These are phyloP conservation scores for Coemansia sp. DNA, from an alignment of 192 early-diverging fungal species.

Conservation along the genomic window DNA sequence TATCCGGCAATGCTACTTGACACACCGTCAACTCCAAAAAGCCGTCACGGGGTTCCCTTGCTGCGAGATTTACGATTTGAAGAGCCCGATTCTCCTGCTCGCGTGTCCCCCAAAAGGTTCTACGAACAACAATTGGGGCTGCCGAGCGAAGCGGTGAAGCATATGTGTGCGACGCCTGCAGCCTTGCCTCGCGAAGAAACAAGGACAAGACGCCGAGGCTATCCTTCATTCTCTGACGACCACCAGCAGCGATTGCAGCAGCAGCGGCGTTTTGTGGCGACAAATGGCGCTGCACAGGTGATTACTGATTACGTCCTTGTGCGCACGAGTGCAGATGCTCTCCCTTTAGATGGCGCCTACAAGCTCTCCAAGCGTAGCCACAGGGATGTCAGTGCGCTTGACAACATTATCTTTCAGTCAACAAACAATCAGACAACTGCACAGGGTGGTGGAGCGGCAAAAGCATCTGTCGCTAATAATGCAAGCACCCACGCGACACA, in stretches of 20 bases:
- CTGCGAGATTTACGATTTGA: constrained; percentile 25
- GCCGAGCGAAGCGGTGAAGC: background rate
- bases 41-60: constrained; percentile 36
- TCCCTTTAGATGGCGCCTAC: background rate
- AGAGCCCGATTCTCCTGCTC: background rate
- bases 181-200: background rate
- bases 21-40: constrained; percentile 15
- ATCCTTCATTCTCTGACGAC: background rate
- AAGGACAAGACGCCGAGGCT: constrained; percentile 6
- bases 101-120: constrained; percentile 6
- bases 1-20: constrained; percentile 5
- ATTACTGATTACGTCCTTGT: constrained; percentile 49
- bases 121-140: constrained; percentile 7
- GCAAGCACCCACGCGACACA: constrained; percentile 1
- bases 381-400: background rate
- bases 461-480: constrained; percentile 1
- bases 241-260: constrained; percentile 1
- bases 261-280: constrained; percentile 32
- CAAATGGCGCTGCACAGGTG: constrained; percentile 46
- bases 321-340: constrained; percentile 21
- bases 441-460: background rate
- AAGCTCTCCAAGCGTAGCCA: background rate
- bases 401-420: background rate
- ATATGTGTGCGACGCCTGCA: background rate
- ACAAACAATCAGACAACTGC: constrained; percentile 7